phyloP scores from a whole-genome alignment of 768 basidiomycete genomes.

The Collybiopsis confluens region DNA sequence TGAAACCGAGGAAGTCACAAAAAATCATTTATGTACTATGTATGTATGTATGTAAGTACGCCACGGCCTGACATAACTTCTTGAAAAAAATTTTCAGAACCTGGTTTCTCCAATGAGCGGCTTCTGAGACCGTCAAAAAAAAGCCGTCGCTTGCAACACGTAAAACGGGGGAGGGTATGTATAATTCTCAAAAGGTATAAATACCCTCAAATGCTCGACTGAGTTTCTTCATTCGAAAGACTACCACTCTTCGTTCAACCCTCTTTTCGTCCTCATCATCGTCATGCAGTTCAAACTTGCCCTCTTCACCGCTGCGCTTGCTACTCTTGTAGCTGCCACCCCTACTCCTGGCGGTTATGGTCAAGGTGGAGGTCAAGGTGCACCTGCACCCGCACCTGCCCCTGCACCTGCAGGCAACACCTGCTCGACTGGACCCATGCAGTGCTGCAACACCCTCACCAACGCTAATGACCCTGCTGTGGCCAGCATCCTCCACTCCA shows the following conservation, averaged over 20 bases:
- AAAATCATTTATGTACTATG: no score
- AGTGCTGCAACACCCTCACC: conserved; percentile 3
- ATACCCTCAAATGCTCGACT: no score
- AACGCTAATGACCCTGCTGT: not conserved
- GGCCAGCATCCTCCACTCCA: not conserved
- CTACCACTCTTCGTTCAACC: conserved; percentile 4
- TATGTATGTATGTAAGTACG: no score
- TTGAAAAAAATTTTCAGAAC: no score
- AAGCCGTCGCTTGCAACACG: no score
- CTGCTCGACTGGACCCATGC: conserved; percentile 2
- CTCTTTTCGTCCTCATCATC: not conserved
- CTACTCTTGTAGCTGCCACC: conserved; percentile 2
- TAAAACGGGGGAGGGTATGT: no score
- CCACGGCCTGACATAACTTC: no score
- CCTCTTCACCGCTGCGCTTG: not conserved
- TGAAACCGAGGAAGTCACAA: no score
- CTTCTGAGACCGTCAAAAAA: no score
- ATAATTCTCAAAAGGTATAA: no score
- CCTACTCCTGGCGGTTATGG: conserved; percentile 1
- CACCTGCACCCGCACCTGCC: not conserved
- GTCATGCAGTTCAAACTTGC: conserved; percentile 7
- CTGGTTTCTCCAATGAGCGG: no score
- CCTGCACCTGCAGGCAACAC: not conserved
- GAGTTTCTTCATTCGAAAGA: not conserved
- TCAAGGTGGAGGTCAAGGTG: no score